Evolutionary conservation across 148 eudicot species (phyloP).

Genomic region (Rhododendron simsii): DNA sequence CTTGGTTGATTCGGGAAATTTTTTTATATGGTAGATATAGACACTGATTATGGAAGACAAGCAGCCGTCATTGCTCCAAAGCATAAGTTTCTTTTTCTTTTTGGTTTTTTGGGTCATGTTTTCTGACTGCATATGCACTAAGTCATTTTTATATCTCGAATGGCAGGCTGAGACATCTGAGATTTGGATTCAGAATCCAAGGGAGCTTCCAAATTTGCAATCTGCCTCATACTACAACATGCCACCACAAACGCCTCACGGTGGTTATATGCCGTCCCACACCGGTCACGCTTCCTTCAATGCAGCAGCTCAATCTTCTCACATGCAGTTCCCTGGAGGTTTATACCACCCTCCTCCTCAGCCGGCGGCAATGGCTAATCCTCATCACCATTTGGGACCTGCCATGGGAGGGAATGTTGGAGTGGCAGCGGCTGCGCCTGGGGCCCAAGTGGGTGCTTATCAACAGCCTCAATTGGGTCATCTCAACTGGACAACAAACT

Average conservation of each 20-base stretch:
- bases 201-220: conserved; percentile 71
- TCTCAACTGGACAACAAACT: conserved; percentile 68
- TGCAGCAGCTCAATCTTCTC: conserved; percentile 65
- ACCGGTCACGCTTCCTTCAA: conserved; percentile 66
- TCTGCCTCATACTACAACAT: conserved; percentile 82
- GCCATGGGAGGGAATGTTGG: conserved; percentile 51
- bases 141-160: background rate
- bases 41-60: background rate
- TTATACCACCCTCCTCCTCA: conserved; percentile 59
- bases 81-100: background rate
- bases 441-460: conserved; percentile 57
- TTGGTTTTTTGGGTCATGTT: background rate
- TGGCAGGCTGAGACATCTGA: conserved; percentile 85
- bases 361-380: conserved; percentile 55
- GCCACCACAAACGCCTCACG: conserved; percentile 69
- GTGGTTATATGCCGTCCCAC: conserved; percentile 75
- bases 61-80: background rate
- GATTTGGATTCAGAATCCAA: conserved; percentile 71
- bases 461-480: conserved; percentile 83
- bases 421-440: conserved; percentile 45
- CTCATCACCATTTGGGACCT: conserved; percentile 59
- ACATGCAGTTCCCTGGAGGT: conserved; percentile 73
- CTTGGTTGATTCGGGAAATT: background rate
- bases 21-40: background rate
- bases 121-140: background rate